phyloP scores from a whole-genome alignment of 179 eudicot species.

The Corrigiola litoralis region DNA sequence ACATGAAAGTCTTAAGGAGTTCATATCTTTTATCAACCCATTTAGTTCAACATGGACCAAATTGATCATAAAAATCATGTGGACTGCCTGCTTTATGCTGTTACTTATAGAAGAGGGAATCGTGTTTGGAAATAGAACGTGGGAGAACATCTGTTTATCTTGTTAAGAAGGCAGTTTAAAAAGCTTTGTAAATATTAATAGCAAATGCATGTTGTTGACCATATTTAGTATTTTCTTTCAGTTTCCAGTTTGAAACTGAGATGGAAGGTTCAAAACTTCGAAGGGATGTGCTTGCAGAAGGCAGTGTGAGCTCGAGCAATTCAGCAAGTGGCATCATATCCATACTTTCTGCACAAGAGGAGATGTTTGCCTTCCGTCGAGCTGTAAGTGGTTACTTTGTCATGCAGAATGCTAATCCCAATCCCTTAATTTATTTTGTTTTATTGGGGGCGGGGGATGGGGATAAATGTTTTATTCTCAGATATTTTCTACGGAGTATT shows the following conservation, averaged over 20 bases:
- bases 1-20: no score
- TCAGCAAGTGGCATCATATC: slow-evolving; percentile 67
- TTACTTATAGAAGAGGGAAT: no score
- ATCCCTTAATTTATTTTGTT: no score
- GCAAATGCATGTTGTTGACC: not conserved
- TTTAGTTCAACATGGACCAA: not conserved
- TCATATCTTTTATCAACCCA: no score
- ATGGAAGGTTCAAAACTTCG: slow-evolving; percentile 80
- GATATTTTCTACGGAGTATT: no score
- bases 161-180: not conserved
- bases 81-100: no score
- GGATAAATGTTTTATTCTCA: no score
- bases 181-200: not conserved
- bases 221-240: slow-evolving; percentile 27
- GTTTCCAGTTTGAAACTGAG: slow-evolving; percentile 97
- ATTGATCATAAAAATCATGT: not conserved
- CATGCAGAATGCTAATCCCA: no score
- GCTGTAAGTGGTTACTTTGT: slow-evolving; percentile 57
- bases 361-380: slow-evolving; percentile 92
- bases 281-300: slow-evolving; percentile 77
- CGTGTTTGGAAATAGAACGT: not conserved
- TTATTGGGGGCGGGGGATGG: no score
- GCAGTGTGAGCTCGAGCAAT: slow-evolving; percentile 62
- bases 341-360: slow-evolving; percentile 77
- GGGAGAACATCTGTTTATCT: not conserved